These are phyloP conservation scores for Pseudogymnoascus sp. DNA, from an alignment of 2,329 filamentous ascomycete genomes.

Conservation along the genomic window DNA sequence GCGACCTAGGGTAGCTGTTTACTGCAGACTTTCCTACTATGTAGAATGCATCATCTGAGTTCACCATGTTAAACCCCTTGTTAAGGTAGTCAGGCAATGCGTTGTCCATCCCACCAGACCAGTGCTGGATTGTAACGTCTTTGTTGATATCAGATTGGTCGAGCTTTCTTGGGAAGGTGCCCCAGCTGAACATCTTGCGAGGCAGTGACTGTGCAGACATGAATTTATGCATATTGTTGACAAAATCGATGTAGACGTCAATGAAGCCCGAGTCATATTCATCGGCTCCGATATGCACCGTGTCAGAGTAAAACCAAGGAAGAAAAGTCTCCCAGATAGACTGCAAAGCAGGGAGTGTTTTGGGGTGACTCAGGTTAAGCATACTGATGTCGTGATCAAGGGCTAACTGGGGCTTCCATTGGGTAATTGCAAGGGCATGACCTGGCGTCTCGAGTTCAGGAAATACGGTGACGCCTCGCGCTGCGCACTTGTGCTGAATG, in stretches of 20 bases:
- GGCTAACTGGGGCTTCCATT: conserved; percentile 50
- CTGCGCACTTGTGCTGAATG: conserved; percentile 43
- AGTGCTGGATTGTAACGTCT: conserved; percentile 45
- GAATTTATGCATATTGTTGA: conserved; percentile 41
- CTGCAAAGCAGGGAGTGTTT: conserved; percentile 44
- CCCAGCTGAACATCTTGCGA: conserved; percentile 47
- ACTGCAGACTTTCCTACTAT: conserved; percentile 37
- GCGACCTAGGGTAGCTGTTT: conserved; percentile 36
- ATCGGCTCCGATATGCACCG: conserved; percentile 47
- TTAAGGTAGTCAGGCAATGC: conserved; percentile 28
- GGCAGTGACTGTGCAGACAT: conserved; percentile 29
- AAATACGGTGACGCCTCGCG: conserved; percentile 47
- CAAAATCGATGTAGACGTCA: conserved; percentile 43
- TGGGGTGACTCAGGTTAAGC: conserved; percentile 46
- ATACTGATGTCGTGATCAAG: conserved; percentile 38
- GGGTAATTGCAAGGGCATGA: conserved; percentile 45
- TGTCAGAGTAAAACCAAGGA: conserved; percentile 47
- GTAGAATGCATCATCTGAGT: conserved; percentile 46
- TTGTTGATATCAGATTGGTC: conserved; percentile 31
- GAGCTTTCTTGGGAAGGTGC: conserved; percentile 40
- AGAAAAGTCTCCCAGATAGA: conserved; percentile 44
- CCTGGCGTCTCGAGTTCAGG: conserved; percentile 53
- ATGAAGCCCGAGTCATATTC: conserved; percentile 40
- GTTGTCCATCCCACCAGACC: conserved; percentile 45
- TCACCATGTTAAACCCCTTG: conserved; percentile 41